A percentile compares a stretch with the other conserved stretches of the same genome.
Evolutionary conservation across 495 filamentous ascomycete species (phyloP).

Genomic region (Lophiotrema nucula): DNA sequence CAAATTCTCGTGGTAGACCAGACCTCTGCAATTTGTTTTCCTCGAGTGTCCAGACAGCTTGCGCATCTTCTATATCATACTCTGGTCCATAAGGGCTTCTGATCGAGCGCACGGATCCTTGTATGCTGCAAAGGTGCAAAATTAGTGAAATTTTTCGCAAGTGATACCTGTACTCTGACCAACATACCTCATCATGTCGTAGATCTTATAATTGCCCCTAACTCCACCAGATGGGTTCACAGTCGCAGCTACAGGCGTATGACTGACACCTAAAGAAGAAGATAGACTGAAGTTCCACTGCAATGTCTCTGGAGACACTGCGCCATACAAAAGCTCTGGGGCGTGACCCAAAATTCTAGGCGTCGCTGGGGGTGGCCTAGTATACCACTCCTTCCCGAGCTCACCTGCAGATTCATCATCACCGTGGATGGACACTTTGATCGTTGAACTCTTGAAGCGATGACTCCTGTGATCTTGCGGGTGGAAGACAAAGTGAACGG

Average conservation of each 20-base stretch:
- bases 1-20: constrained; percentile 56
- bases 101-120: constrained; percentile 49
- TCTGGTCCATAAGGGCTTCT: constrained; percentile 39
- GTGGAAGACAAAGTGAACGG: constrained; percentile 52
- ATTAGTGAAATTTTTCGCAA: too few relatives aligned
- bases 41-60: constrained; percentile 54
- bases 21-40: constrained; percentile 53
- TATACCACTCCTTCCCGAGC: constrained; percentile 3
- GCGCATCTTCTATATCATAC: constrained; percentile 47
- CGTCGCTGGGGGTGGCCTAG: neutral
- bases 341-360: constrained; percentile 53
- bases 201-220: constrained; percentile 46
- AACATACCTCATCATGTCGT: constrained; percentile 58
- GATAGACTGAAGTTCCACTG: constrained; percentile 54
- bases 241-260: constrained; percentile 48
- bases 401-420: constrained; percentile 10
- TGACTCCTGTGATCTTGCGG: constrained; percentile 44
- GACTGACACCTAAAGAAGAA: constrained; percentile 50
- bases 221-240: constrained; percentile 46
- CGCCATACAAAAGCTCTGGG: constrained; percentile 53
- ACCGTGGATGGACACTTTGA: constrained; percentile 44
- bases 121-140: too few relatives aligned
- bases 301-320: constrained; percentile 53
- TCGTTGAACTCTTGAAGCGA: constrained; percentile 52
- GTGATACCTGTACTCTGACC: too few relatives aligned